phyloP scores from a whole-genome alignment of 129 eudicot species.

The Flaveria linearis region DNA sequence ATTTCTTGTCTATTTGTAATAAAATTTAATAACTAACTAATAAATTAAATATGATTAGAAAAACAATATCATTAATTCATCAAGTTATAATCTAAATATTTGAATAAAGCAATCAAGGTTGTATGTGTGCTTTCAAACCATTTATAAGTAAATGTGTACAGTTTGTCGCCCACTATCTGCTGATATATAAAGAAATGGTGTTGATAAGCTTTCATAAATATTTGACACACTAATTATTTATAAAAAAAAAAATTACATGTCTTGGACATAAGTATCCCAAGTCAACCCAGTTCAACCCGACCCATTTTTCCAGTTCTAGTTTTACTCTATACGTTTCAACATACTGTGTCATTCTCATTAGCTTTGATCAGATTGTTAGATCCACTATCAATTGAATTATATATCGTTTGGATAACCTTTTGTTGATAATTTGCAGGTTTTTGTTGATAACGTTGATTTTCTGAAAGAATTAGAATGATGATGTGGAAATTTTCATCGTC shows the following conservation, averaged over 20 bases:
- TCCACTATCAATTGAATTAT: neutral
- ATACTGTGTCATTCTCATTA: too few species aligned
- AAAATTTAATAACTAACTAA: neutral
- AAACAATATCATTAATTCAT: neutral
- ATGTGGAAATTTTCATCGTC: neutral
- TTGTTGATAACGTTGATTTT: slow-evolving; percentile 70
- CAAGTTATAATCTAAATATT: neutral
- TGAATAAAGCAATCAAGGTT: neutral
- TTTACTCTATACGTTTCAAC: neutral
- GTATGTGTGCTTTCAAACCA: neutral
- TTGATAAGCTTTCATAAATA: neutral
- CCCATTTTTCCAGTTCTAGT: neutral
- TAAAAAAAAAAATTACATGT: neutral
- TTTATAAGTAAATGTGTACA: neutral
- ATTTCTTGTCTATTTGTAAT: neutral
- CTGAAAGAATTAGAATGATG: slow-evolving; percentile 71
- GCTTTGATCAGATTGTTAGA: neutral
- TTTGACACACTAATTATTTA: neutral
- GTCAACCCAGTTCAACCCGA: neutral
- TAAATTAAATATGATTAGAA: neutral
- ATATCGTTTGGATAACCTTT: neutral
- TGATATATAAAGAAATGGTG: neutral
- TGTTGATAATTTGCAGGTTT: slow-evolving; percentile 49
- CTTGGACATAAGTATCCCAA: neutral
- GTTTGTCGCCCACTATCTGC: neutral